Base-by-base conservation (phyloP, 495 filamentous ascomycete genomes). In the Hyaloscypha bicolor region DNA sequence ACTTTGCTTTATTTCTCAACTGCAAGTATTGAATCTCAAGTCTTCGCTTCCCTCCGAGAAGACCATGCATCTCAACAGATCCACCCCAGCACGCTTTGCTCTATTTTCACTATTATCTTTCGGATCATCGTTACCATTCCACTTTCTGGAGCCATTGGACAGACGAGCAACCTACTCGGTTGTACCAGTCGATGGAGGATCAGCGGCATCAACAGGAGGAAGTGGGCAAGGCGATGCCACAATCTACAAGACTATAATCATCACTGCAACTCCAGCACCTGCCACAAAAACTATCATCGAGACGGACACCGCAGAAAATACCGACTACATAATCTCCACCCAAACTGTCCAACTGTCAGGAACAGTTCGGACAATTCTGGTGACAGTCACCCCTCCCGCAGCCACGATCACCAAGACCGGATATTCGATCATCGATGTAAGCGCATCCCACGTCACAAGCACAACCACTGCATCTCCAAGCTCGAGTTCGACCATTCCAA, bases 151-250 rank as follows among this genome's bases (percentile, higher is more conserved):
- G 37, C 57, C 72, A 33, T 55, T 72, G 14, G 55, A 62, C 42
- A 53, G 33, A 64, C 62, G 72, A 45, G 72, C 72, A 66, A 70
- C 69, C 25, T 74, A 74, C 45, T 74, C 72, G 22, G 72, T 74
- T 21, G 70, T 74, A 14, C 52, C 67, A 16, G 72, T 74, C 21
- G 72, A 74, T 67, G 72, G 72, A 9, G 72, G 70, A 12, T 33
- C 72, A 6, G 35, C 51, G 33, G 30, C 65, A 22, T 25, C 64
- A 45, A 29, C 56, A 29, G 35, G 11, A 19, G 59, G 9, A 14
- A 32, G 32, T 51, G 55, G 37, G 21, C 30, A 12, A 57, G 11
- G 56, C 5, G n/a, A 29, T 16, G 37, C 60, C 12, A 74, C 72
- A 35, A 55, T 71, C 37, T 31, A 71, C 25, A 48, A 69, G 62